Conservation (phyloP, 257 asterid genomes). For the Gentiana dahurica region DNA sequence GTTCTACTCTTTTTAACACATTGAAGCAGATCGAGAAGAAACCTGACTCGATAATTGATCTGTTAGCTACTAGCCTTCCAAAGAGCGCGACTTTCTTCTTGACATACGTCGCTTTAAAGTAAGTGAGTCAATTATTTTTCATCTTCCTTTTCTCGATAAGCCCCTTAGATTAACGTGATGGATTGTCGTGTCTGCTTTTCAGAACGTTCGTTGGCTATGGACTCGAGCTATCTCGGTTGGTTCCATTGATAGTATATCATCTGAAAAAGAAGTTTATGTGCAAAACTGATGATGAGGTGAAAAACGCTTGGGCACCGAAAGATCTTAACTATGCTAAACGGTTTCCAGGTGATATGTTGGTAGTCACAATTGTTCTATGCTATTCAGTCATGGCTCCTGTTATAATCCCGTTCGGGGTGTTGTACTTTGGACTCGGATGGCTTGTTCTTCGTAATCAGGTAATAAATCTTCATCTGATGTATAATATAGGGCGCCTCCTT, state of each 20-base stretch:
- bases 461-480: not conserved
- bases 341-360: conserved; percentile 68
- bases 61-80: conserved; percentile 80
- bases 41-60: conserved; percentile 25
- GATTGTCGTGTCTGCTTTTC: conserved; percentile 8
- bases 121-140: conserved; percentile 16
- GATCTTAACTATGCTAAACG: conserved; percentile 72
- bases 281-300: conserved; percentile 71
- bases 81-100: conserved; percentile 92
- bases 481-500: too few species aligned
- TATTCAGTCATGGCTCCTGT: conserved; percentile 83
- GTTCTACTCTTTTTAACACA: conserved; percentile 49
- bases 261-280: conserved; percentile 73
- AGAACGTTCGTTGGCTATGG: conserved; percentile 97
- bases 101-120: conserved; percentile 90
- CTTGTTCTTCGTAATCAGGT: conserved; percentile 88
- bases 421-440: conserved; percentile 93
- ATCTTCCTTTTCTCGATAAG: too few species aligned
- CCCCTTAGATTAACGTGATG: too few species aligned
- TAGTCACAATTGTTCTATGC: conserved; percentile 59
- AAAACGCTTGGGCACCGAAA: conserved; percentile 88
- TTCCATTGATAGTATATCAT: conserved; percentile 69
- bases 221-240: conserved; percentile 71
- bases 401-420: conserved; percentile 67
- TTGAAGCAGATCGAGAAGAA: conserved; percentile 39